Conservation (phyloP, 164 flowering plant species). For the Tinospora cordifolia region DNA sequence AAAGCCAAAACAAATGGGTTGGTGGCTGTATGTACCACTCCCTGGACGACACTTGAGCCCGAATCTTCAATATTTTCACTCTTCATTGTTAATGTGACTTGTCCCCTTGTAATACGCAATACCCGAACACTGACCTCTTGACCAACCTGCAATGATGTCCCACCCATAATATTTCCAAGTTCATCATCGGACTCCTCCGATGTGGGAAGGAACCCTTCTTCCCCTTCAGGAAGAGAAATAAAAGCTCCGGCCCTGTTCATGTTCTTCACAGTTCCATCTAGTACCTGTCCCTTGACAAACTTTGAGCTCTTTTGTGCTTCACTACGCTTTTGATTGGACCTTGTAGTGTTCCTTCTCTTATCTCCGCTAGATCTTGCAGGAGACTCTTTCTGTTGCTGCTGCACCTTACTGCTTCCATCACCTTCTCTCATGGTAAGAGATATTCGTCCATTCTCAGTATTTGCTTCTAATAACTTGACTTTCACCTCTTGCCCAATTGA, state of each 20-base stretch:
- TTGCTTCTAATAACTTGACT: conserved; percentile 74
- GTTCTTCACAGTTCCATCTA: conserved; percentile 85
- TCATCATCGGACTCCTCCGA: conserved; percentile 72
- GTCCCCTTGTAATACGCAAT: conserved; percentile 62
- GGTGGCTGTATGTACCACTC: conserved; percentile 57
- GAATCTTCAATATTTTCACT: conserved; percentile 43
- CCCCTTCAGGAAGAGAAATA: conserved; percentile 81
- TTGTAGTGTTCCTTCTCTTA: conserved; percentile 41
- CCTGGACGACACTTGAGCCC: conserved; percentile 31
- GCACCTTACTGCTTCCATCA: conserved; percentile 41
- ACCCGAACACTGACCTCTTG: conserved; percentile 82
- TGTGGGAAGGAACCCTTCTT: conserved; percentile 83
- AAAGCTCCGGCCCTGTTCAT: conserved; percentile 71
- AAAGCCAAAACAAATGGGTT: conserved; percentile 90
- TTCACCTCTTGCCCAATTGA: conserved; percentile 93
- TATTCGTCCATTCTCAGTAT: conserved; percentile 60
- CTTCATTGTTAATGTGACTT: conserved; percentile 82
- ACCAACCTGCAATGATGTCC: conserved; percentile 58
- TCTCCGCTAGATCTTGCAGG: conserved; percentile 22
- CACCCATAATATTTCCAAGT: conserved; percentile 46
- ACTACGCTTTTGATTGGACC: conserved; percentile 30
- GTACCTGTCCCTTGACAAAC: conserved; percentile 68
- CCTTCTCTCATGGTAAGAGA: conserved; percentile 79
- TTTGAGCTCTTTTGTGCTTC: conserved; percentile 46
- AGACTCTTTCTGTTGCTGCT: conserved; percentile 40